Percentiles rank a stretch among this genome's conserved stretches.
These are phyloP conservation scores for Apodospora peruviana DNA, from an alignment of 495 filamentous ascomycete species.

Conservation along the genomic window DNA sequence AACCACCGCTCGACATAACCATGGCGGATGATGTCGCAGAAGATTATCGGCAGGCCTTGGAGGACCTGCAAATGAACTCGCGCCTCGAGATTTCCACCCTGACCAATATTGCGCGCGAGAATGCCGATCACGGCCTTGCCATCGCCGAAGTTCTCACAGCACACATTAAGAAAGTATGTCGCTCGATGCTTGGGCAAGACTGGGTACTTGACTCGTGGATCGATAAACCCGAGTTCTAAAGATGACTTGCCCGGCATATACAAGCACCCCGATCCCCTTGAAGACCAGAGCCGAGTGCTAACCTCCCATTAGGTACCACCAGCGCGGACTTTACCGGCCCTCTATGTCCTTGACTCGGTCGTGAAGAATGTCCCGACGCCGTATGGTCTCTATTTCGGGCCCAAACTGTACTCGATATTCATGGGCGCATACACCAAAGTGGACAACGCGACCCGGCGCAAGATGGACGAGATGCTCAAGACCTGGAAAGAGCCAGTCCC, in stretches of 20 bases:
- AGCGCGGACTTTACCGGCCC: constrained; percentile 77
- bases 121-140: constrained; percentile 85
- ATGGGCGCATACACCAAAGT: constrained; percentile 93
- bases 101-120: constrained; percentile 93
- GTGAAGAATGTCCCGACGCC: constrained; percentile 98
- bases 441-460: constrained; percentile 69
- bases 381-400: constrained; percentile 89
- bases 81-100: constrained; percentile 91
- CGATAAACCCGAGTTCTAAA: too few relatives aligned
- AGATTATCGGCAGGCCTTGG: constrained; percentile 88
- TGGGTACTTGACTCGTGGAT: too few relatives aligned
- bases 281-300: constrained; percentile 3
- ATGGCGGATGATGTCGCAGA: constrained; percentile 84
- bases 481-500: constrained; percentile 98
- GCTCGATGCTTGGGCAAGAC: constrained; percentile 1
- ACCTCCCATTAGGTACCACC: constrained; percentile 62
- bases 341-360: constrained; percentile 98
- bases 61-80: constrained; percentile 84
- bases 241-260: too few relatives aligned
- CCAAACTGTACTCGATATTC: constrained; percentile 86
- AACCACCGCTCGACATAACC: constrained; percentile 15
- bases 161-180: constrained; percentile 87
- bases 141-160: constrained; percentile 85
- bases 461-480: constrained; percentile 94
- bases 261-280: too few relatives aligned